Base-by-base conservation (phyloP, 139 green algal genomes). In the Chlorella ohadii region DNA sequence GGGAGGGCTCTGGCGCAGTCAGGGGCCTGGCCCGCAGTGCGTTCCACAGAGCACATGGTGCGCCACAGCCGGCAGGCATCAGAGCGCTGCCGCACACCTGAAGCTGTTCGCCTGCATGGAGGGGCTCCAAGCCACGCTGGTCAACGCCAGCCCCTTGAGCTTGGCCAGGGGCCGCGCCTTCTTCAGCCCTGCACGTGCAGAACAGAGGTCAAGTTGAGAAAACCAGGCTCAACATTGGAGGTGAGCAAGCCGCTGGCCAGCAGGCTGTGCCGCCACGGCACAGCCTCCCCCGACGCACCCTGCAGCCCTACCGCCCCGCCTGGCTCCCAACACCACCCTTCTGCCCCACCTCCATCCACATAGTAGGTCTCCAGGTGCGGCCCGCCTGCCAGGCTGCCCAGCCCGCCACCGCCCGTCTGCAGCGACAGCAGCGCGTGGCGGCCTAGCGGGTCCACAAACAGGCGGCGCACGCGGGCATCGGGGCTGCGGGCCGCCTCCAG, bases 401-500 rank as follows among this genome's bases (percentile, higher is more conserved):
- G 31, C 65, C 51, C 67, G 59, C 44, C 55, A 13, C 59, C 59
- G 25, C 44, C 77, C 27, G 76, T 86, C 36, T 89, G 84, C 38
- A 93, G 28, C 28, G 65, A 78, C 22, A 91, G 55, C 17, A 97
- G 70, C 16, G 86, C 76, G 75, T 97, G 94, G 25, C 78, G 70
- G 28, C 87, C 94, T 31, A 76, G 59, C 0, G 89, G 82, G 82
- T 96, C 92, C 41, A 92, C 65, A 74, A 90, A 96, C 27, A 96
- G 9, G 7, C 76, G 63, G 12, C 72, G 57, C 0, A 93, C 89
- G 0, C 61, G 44, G 13, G 79, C 81, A 36, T 95, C 92, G 16
- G 83, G 33, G n/a, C 86, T 74, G 38, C 79, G 89, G 68, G 74
- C 84, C 0, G 93, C 70, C 88, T 94, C 85, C 38, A 94, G n/a